Conservation (phyloP, 2,329 filamentous ascomycete genomes). For the Paramyrothecium sp. region DNA sequence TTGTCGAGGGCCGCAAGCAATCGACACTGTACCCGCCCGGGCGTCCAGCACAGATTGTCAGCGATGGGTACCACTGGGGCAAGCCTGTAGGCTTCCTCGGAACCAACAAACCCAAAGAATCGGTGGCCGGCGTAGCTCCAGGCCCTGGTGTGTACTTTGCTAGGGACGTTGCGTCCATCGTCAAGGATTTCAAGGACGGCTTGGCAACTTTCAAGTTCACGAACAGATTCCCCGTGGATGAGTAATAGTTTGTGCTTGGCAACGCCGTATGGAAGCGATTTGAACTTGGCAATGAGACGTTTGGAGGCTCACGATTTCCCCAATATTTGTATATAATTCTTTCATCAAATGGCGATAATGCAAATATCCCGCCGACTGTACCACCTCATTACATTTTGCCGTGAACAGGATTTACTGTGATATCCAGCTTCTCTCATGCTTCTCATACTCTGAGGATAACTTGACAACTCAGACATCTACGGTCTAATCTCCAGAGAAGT, state of each 20-base stretch:
- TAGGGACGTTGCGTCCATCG: conserved; percentile 34
- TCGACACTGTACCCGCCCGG: conserved; percentile 62
- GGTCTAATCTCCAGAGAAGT: no score
- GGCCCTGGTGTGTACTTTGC: conserved; percentile 40
- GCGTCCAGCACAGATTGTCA: conserved; percentile 61
- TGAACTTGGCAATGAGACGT: no score
- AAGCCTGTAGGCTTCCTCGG: conserved; percentile 67
- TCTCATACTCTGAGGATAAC: no score
- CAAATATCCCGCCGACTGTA: no score
- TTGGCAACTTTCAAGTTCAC: conserved; percentile 65
- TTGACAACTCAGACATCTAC: no score
- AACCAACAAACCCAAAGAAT: conserved; percentile 32
- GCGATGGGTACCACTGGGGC: conserved; percentile 64
- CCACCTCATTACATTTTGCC: no score
- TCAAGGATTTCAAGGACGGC: conserved; percentile 51
- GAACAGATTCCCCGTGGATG: conserved; percentile 60
- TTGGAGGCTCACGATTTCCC: no score
- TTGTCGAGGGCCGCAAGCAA: conserved; percentile 44
- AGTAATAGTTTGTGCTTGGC: conserved; percentile 5
- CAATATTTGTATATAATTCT: neutral
- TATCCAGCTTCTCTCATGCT: no score
- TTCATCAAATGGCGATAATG: no score
- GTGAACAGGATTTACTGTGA: no score
- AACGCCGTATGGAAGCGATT: neutral
- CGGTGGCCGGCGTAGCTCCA: conserved; percentile 40